Percentiles rank a stretch among this genome's conserved stretches.
Evolutionary conservation across 257 asterid species (phyloP).

Genomic region (Scutellaria barbata): DNA sequence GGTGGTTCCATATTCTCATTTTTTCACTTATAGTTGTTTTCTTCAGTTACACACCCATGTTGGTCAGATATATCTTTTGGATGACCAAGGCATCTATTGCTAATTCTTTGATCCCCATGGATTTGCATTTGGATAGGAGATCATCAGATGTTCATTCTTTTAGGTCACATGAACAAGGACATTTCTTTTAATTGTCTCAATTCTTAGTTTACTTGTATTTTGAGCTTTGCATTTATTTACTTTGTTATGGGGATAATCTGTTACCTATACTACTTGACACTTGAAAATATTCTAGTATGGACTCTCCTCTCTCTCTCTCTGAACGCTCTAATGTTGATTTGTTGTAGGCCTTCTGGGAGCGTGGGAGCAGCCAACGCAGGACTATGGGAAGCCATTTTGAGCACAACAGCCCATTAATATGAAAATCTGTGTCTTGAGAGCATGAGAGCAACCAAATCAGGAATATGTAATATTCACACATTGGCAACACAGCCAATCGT

Average conservation of each 20-base stretch:
- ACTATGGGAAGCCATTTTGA: slow-evolving; percentile 70
- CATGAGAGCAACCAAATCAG: slow-evolving; percentile 54
- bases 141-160: slow-evolving; percentile 10
- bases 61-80: not conserved
- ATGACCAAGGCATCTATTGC: not conserved
- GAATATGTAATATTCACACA: slow-evolving; percentile 38
- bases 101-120: slow-evolving; percentile 1
- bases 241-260: not conserved
- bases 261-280: not conserved
- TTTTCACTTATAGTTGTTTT: not conserved
- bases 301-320: slow-evolving; percentile 8
- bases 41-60: not conserved
- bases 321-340: slow-evolving; percentile 25
- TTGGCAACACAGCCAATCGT: not conserved
- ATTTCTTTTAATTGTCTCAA: not conserved
- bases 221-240: slow-evolving; percentile 4
- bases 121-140: slow-evolving; percentile 22
- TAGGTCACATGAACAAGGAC: slow-evolving; percentile 1
- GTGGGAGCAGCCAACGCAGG: slow-evolving; percentile 78
- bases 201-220: not conserved
- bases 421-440: slow-evolving; percentile 38
- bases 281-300: not conserved
- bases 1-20: not conserved
- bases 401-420: not conserved
- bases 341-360: slow-evolving; percentile 61